A percentile compares a stretch with the other conserved stretches of the same genome.
Conservation (phyloP, 2,329 filamentous ascomycete genomes). For the Diaporthe helianthi region DNA sequence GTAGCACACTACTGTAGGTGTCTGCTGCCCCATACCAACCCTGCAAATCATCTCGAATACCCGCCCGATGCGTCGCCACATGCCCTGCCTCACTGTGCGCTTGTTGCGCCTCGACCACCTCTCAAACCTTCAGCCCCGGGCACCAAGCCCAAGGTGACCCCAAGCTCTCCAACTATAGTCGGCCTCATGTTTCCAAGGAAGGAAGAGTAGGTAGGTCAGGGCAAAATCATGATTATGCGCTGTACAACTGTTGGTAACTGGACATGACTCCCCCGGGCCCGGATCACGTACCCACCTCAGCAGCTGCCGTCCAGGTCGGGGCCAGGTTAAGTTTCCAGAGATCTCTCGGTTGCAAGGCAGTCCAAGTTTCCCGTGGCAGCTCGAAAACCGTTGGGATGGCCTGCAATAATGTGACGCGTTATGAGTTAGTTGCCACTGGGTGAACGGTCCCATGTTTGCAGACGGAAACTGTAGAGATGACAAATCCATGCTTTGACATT, state of each 20-base stretch:
- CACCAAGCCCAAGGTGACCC: background rate
- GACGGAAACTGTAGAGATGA: slow-evolving; percentile 3
- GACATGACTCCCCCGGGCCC: slow-evolving; percentile 13
- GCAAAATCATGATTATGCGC: slow-evolving; percentile 13
- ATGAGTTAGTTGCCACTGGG: slow-evolving; percentile 12
- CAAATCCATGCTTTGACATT: background rate
- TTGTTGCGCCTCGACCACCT: background rate
- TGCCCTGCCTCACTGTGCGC: background rate
- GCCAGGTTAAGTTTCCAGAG: slow-evolving; percentile 11
- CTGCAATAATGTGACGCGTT: background rate
- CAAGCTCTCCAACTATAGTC: background rate
- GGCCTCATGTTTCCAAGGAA: slow-evolving; percentile 3
- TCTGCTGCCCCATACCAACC: background rate
- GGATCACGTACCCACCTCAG: slow-evolving; percentile 1
- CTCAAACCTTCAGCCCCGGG: background rate
- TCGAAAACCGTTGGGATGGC: slow-evolving; percentile 2
- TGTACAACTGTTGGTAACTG: no score
- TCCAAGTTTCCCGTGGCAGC: slow-evolving; percentile 8
- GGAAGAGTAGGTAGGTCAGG: background rate
- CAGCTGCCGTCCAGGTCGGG: background rate
- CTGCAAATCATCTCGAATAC: background rate
- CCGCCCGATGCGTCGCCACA: slow-evolving; percentile 1
- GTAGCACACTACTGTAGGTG: no score
- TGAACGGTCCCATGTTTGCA: slow-evolving; percentile 14
- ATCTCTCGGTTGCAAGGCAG: slow-evolving; percentile 9